Conservation (phyloP, 768 basidiomycete genomes). For the Macrolepiota fuliginosa region DNA sequence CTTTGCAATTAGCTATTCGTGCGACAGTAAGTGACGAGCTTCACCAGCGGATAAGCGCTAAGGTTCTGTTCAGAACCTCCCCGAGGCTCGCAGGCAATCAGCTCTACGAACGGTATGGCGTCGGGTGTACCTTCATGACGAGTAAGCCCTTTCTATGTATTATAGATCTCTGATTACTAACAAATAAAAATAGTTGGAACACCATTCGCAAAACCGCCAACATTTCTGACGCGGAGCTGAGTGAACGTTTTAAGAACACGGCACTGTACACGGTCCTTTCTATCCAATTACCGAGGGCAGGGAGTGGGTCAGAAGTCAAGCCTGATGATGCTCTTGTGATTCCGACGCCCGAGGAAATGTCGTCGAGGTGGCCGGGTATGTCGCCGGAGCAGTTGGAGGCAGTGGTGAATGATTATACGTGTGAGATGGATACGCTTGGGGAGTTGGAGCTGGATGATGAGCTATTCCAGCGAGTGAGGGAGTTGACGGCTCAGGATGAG, state of each 20-base stretch:
- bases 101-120: slow-evolving; percentile 84
- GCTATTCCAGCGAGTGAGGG: slow-evolving; percentile 59
- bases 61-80: slow-evolving; percentile 48
- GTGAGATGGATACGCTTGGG: slow-evolving; percentile 58
- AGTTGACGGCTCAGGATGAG: slow-evolving; percentile 55
- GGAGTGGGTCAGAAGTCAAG: slow-evolving; percentile 43
- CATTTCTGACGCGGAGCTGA: slow-evolving; percentile 75
- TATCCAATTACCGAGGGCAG: slow-evolving; percentile 38
- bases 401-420: slow-evolving; percentile 56
- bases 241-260: slow-evolving; percentile 65
- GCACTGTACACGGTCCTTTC: slow-evolving; percentile 70
- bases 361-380: slow-evolving; percentile 73
- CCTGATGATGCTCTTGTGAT: slow-evolving; percentile 59
- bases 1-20: slow-evolving; percentile 62
- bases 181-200: slow-evolving; percentile 63
- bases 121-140: slow-evolving; percentile 82
- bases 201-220: slow-evolving; percentile 70
- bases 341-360: slow-evolving; percentile 58
- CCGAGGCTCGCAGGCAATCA: slow-evolving; percentile 64
- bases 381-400: slow-evolving; percentile 62
- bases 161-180: neutral
- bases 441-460: slow-evolving; percentile 54
- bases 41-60: neutral
- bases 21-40: slow-evolving; percentile 40
- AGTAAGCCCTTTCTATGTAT: slow-evolving; percentile 50